phyloP scores from a whole-genome alignment of 805 yeast genomes.

The Myxozyma sirexii region DNA sequence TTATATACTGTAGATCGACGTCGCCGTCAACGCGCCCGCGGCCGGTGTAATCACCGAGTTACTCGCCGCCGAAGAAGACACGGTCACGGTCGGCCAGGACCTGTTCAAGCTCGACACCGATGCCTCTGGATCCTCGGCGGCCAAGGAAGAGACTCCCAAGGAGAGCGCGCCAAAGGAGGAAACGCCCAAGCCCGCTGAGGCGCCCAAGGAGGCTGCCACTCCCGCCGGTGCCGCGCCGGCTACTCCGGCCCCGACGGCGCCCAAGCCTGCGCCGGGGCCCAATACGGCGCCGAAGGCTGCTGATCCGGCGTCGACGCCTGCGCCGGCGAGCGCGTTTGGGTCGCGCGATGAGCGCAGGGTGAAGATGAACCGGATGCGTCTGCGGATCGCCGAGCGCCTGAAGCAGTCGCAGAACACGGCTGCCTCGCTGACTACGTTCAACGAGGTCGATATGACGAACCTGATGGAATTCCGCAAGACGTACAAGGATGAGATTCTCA shows the following conservation, averaged over 20 bases:
- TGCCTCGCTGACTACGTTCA: constrained; percentile 96
- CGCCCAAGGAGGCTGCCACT: constrained; percentile 37
- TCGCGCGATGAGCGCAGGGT: constrained; percentile 88
- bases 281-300: constrained; percentile 38
- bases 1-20: constrained; percentile 62
- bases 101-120: constrained; percentile 78
- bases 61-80: constrained; percentile 81
- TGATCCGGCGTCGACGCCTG: constrained; percentile 40
- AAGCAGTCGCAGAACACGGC: constrained; percentile 99
- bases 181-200: constrained; percentile 37
- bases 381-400: constrained; percentile 97
- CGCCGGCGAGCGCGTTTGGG: constrained; percentile 52
- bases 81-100: constrained; percentile 95
- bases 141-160: constrained; percentile 36
- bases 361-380: constrained; percentile 99
- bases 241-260: constrained; percentile 39
- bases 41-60: constrained; percentile 87
- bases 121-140: constrained; percentile 42
- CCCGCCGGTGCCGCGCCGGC: constrained; percentile 42
- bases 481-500: constrained; percentile 94
- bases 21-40: constrained; percentile 93
- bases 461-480: constrained; percentile 91
- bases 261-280: constrained; percentile 38
- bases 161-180: constrained; percentile 29
- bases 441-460: constrained; percentile 95